These are phyloP conservation scores for Ambrosia hybrid DNA, from an alignment of 140 eudicot species.

Conservation along the genomic window DNA sequence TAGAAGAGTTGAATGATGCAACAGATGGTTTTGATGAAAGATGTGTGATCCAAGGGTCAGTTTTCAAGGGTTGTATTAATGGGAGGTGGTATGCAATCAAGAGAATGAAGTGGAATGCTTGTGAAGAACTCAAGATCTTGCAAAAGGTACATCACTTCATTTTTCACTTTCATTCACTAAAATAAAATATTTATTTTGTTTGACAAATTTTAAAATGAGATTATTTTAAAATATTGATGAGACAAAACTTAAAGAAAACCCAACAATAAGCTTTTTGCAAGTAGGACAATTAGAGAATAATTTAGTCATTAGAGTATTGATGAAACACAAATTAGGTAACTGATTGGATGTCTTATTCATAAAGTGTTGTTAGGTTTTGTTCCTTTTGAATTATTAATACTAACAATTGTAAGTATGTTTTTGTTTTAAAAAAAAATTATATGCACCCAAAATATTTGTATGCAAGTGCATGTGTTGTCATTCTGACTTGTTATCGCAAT, in stretches of 20 bases:
- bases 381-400: background rate
- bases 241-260: background rate
- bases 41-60: conserved; percentile 73
- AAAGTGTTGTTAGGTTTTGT: conserved; percentile 13
- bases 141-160: conserved; percentile 61
- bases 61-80: conserved; percentile 68
- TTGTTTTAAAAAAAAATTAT: background rate
- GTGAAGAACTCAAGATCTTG: conserved; percentile 88
- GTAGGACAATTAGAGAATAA: conserved; percentile 6
- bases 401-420: conserved; percentile 8
- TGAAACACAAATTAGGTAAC: conserved; percentile 15
- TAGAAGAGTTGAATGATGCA: conserved; percentile 68
- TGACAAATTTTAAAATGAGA: background rate
- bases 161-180: background rate
- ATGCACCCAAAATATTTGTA: background rate
- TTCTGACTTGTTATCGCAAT: background rate
- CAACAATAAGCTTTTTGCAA: conserved; percentile 27
- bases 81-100: conserved; percentile 79
- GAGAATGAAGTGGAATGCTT: conserved; percentile 97
- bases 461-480: background rate
- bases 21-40: conserved; percentile 76
- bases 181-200: background rate
- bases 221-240: background rate
- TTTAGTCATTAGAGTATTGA: conserved; percentile 11
- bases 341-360: conserved; percentile 19